These are phyloP conservation scores for Xylaria sp. DNA, from an alignment of 2,329 filamentous ascomycete species.

Conservation along the genomic window DNA sequence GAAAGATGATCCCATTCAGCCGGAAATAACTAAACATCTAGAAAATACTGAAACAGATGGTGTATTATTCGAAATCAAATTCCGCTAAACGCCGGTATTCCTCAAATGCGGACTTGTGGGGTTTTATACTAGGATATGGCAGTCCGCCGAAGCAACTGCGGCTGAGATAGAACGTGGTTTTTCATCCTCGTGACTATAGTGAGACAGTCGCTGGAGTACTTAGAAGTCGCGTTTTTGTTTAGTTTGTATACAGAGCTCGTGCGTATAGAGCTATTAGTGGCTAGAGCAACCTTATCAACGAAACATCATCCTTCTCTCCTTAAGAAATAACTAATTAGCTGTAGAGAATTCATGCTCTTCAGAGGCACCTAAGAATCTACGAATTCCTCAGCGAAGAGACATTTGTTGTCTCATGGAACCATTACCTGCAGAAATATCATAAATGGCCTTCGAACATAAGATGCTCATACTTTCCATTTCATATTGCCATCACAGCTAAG, in stretches of 20 bases:
- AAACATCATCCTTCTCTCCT: not conserved
- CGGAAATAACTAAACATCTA: not conserved
- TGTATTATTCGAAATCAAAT: not conserved
- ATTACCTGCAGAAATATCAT: slow-evolving; percentile 3
- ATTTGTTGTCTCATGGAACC: not conserved
- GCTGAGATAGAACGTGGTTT: not conserved
- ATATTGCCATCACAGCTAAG: not conserved
- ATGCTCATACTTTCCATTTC: not conserved
- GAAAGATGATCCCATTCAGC: not conserved
- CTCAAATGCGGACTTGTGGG: too few relatives aligned
- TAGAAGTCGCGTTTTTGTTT: too few relatives aligned
- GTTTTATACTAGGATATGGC: not conserved
- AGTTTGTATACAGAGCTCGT: too few relatives aligned
- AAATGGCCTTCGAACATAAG: not conserved
- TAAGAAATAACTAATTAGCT: too few relatives aligned
- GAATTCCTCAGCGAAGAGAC: not conserved
- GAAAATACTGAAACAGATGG: not conserved
- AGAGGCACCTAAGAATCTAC: not conserved
- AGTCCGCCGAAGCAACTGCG: not conserved
- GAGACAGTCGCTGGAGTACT: too few relatives aligned
- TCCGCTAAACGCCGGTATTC: not conserved
- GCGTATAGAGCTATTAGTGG: not conserved
- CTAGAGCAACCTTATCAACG: not conserved
- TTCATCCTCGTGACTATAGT: not conserved
- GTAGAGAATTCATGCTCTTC: not conserved